Base-by-base conservation (phyloP, 108 stramenopile species). In the Chaetoceros muelleri region DNA sequence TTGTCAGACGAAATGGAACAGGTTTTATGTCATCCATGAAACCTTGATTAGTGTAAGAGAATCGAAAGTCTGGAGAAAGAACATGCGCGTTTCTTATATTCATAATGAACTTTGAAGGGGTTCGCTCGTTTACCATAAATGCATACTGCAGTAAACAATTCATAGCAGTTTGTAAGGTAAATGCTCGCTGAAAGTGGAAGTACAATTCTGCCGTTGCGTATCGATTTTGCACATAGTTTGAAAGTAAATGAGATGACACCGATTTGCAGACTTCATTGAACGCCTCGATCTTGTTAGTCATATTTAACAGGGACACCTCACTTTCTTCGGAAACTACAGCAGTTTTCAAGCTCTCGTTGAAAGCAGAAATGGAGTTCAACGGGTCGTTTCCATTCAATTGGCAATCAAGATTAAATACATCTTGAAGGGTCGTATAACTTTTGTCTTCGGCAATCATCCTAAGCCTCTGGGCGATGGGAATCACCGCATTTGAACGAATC, bases 401-500 rank as follows among this genome's bases (percentile, higher is more conserved):
- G n/a, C 62, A 56, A 28, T 58, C 48, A 24, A 49, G 31, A 27
- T 65, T 44, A 51, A 71, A 65, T 10, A 84, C 59, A 3, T 78
- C 69, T 27, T 91, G 85, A 34, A 91, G 66, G 3, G 85, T 75
- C 22, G 75, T 31, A 26, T 82, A 48, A n/a, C 62, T 69, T 26
- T 74, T 61, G 24, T 69, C 52, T 29, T 81, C 84, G 19, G 71
- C 62, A 13, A 72, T 74, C 77, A 91, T 82, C 47, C 90, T 71
- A 58, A 91, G 74, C 18, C 90, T 71, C 58, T 91, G 90, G 13
- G 90, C 90, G 24, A 91, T 72, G 10, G 90, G 85, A 54, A 91
- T 84, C 1, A 86, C 84, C 26, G 84, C 74, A 44, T 59, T 81
- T 56, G 85, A 80, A 49, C 82, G 77, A 17, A 81, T 60, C 22